Base-by-base conservation (phyloP, 1,284 basidiomycete species). In the Ustilago xerochloae region DNA sequence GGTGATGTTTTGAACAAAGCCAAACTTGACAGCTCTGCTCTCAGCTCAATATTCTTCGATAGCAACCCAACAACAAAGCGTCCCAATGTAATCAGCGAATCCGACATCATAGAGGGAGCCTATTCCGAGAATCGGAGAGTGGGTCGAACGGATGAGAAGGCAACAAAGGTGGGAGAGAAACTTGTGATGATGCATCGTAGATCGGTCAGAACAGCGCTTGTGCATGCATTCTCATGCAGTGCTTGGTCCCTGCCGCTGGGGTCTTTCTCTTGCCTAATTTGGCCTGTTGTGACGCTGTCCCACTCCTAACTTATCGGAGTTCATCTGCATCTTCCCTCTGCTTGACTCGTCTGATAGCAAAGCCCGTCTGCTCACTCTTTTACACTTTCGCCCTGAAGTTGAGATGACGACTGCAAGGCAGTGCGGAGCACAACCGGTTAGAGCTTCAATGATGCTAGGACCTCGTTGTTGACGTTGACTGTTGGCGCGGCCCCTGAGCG, bases 11-110 rank as follows among this genome's bases (percentile, higher is more conserved):
- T 45, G 55, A 56, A 41, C 38, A 18, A 35, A 57, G 66, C 66
- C 41, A 55, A 69, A 55, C 56, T 55, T 39, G 61, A 63, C 66
- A 69, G 66, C 51, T 69, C 54, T 20, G 26, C 41, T 13, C 10
- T 43, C 13, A 22, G n/a, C n/a, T 22, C 38, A 4, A 18, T 2
- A 6, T 29, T 9, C 38, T 29, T 20, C 20, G n/a, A 1, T 15
- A 28, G 35, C 35, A 22, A 39, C 29, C 7, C 12, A 28, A 36
- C n/a, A 3, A 36, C 13, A 3, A 36, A 36, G 35, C n/a, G 35
- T n/a, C 6, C n/a, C n/a, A n/a, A n/a, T n/a, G 16, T 41, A 33
- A 33, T 5, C 32, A 24, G 16, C 22, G 41, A 24, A 16, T 33
- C 32, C 22, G 26, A 22, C 13, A 43, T 24, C 41, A 24, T n/a